Base-by-base conservation (phyloP, 352 stramenopile species). In the Globisporangium nunn region DNA sequence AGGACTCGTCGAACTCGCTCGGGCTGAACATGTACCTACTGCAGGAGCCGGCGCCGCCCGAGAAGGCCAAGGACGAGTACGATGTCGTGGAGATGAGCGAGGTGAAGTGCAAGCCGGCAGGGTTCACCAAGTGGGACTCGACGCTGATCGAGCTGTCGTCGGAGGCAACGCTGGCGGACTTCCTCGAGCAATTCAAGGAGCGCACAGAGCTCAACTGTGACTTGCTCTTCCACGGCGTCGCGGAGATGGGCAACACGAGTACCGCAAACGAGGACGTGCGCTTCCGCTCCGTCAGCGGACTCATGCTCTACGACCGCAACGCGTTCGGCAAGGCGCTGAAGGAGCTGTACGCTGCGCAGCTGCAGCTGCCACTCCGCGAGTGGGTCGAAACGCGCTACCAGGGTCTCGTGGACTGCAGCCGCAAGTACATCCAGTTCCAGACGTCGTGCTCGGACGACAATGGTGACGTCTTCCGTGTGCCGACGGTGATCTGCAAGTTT, bases 91-190 rank as follows among this genome's bases (percentile, higher is more conserved):
- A 93, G 54, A 93, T 93, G 84, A 78, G 74, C 40, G 81, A 93
- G 61, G 84, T 93, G 15, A 88, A 90, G 63, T 93, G 84, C 78
- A 91, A 90, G 51, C 84, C 84, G 5, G 30, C 84, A 58, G 81
- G 81, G 17, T 97, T 96, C 63, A 97, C 88, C 3, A 97, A 97
- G 70, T 97, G 90, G 90, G 90, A 97, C 70, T 94, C 81, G 50
- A 93, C 84, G 18, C 18, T 89, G 10, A 74, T 93, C 43, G 73
- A 87, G 56, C 59, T 93, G 6, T 76, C 77, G n/a, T 80, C 72
- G 5, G 44, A 82, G 18, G 77, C 79, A 23, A 90, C 81, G 28
- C 59, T 91, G n/a, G 61, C 69, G 29, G 78, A 88, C 14, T 91
- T 93, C 33, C 58, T 93, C 35, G 48, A 66, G 18, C 58, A 71